These are phyloP conservation scores for Penicillium verhagenii DNA, from an alignment of 495 filamentous ascomycete species.

Conservation along the genomic window DNA sequence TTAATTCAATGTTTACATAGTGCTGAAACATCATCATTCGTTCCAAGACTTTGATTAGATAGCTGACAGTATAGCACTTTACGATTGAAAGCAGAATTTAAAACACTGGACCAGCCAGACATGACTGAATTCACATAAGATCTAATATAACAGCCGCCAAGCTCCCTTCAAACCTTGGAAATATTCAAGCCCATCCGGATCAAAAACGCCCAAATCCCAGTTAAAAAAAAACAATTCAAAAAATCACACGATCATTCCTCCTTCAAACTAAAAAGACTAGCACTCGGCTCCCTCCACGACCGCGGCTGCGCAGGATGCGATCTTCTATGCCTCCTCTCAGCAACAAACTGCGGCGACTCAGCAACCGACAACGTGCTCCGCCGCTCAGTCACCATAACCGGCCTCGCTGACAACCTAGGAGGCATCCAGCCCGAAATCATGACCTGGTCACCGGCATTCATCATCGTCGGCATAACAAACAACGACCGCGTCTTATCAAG, in stretches of 20 bases:
- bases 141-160: not conserved
- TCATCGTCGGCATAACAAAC: constrained; percentile 32
- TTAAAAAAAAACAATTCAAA: not conserved
- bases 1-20: too few relatives aligned
- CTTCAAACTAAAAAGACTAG: constrained; percentile 39
- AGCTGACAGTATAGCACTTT: too few relatives aligned
- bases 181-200: not conserved
- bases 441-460: constrained; percentile 16
- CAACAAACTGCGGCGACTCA: constrained; percentile 11
- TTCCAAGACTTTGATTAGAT: too few relatives aligned
- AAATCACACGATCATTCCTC: constrained; percentile 18
- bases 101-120: not conserved
- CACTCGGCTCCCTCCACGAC: constrained; percentile 41
- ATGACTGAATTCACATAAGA: not conserved
- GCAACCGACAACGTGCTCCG: not conserved
- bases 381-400: constrained; percentile 5
- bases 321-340: constrained; percentile 34
- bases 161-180: not conserved
- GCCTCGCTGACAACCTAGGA: constrained; percentile 9
- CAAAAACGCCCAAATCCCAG: not conserved
- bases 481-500: constrained; percentile 37
- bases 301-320: constrained; percentile 46
- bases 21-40: too few relatives aligned
- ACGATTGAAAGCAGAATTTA: constrained; percentile 16
- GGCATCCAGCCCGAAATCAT: constrained; percentile 30